Percentiles rank a stretch among this genome's conserved stretches.
These are phyloP conservation scores for Candida ulmi DNA, from an alignment of 805 yeast species.

Conservation along the genomic window DNA sequence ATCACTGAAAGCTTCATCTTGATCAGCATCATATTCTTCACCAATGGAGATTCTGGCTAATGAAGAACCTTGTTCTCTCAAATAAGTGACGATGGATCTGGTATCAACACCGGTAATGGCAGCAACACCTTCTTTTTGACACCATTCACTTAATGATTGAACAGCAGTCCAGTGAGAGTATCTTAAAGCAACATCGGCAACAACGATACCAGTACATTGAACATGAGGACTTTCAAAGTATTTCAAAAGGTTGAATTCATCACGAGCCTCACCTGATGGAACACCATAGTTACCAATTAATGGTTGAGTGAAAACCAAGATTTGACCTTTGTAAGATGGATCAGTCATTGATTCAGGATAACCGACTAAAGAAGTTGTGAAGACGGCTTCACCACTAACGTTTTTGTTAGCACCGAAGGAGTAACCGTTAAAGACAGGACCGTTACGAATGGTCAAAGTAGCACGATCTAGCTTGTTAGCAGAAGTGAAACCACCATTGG, in stretches of 20 bases:
- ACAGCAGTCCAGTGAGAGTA: slow-evolving; percentile 99
- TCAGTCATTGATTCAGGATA: slow-evolving; percentile 99
- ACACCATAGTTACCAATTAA: slow-evolving; percentile 98
- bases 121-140: slow-evolving; percentile 93
- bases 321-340: slow-evolving; percentile 97
- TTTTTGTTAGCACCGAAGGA: slow-evolving; percentile 95
- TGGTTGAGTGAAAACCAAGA: slow-evolving; percentile 94
- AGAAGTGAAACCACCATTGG: slow-evolving; percentile 21
- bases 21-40: slow-evolving; percentile 86
- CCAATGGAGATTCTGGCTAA: slow-evolving; percentile 87
- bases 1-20: slow-evolving; percentile 84
- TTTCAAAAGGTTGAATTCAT: slow-evolving; percentile 78
- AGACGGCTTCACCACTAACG: slow-evolving; percentile 95
- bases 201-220: slow-evolving; percentile 95
- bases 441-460: slow-evolving; percentile 84
- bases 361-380: slow-evolving; percentile 96
- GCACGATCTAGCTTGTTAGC: slow-evolving; percentile 59
- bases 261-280: slow-evolving; percentile 77
- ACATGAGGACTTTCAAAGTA: slow-evolving; percentile 88
- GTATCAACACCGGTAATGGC: slow-evolving; percentile 97
- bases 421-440: slow-evolving; percentile 88
- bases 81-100: slow-evolving; percentile 83
- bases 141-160: slow-evolving; percentile 92
- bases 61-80: slow-evolving; percentile 95
- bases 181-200: slow-evolving; percentile 89